Evolutionary conservation across 108 stramenopile species (phyloP).

Genomic region (Conticribra guillardii): DNA sequence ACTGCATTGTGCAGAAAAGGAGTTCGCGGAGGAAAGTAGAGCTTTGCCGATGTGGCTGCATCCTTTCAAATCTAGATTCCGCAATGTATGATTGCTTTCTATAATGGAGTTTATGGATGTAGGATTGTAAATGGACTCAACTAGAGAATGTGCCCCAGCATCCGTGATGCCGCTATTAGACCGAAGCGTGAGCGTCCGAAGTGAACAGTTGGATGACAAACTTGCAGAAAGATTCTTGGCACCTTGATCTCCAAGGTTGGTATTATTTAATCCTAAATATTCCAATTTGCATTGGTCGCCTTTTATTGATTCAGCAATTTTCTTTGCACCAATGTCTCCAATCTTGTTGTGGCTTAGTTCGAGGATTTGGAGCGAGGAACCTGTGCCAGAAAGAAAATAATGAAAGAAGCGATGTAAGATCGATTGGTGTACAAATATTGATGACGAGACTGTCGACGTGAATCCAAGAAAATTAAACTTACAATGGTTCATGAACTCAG

Average conservation of each 20-base stretch:
- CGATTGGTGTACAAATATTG: not conserved
- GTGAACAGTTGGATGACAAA: slow-evolving; percentile 10
- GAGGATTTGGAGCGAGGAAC: slow-evolving; percentile 20
- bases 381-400: not conserved
- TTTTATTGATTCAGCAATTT: slow-evolving; percentile 47
- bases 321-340: slow-evolving; percentile 41
- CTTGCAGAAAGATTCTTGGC: slow-evolving; percentile 22
- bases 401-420: too few species aligned
- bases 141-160: slow-evolving; percentile 16
- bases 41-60: slow-evolving; percentile 3
- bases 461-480: not conserved
- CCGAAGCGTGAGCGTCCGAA: slow-evolving; percentile 17
- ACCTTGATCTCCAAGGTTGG: slow-evolving; percentile 50
- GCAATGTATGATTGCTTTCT: slow-evolving; percentile 28
- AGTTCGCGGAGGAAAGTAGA: not conserved
- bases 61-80: slow-evolving; percentile 22
- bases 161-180: slow-evolving; percentile 20
- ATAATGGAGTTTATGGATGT: slow-evolving; percentile 20
- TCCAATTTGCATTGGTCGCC: slow-evolving; percentile 25
- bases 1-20: not conserved
- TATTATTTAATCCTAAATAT: slow-evolving; percentile 49
- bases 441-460: not conserved
- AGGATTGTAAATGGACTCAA: slow-evolving; percentile 14
- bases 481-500: slow-evolving; percentile 1
- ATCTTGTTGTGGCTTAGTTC: slow-evolving; percentile 61